These are phyloP conservation scores for Teratosphaeria nubilosa DNA, from an alignment of 2,329 filamentous ascomycete genomes.

Conservation along the genomic window DNA sequence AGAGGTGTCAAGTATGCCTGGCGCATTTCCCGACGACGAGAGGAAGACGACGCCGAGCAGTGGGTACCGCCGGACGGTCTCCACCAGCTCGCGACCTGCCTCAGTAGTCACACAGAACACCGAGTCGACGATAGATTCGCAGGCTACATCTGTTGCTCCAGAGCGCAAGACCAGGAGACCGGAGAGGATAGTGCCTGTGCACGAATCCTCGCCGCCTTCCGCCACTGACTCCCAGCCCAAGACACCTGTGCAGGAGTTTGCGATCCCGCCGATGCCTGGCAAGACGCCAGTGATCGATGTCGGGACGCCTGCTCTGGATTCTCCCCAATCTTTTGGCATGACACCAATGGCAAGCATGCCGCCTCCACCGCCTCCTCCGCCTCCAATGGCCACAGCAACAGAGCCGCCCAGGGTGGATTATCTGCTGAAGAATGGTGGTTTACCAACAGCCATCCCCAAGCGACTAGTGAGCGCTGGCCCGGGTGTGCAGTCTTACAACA, in stretches of 20 bases:
- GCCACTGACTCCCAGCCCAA: slow-evolving; percentile 35
- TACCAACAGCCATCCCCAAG: slow-evolving; percentile 61
- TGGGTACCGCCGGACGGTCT: slow-evolving; percentile 23
- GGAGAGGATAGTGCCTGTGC: slow-evolving; percentile 25
- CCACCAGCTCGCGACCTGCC: slow-evolving; percentile 25
- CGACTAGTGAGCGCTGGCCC: slow-evolving; percentile 58
- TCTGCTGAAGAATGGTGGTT: slow-evolving; percentile 76
- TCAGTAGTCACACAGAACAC: slow-evolving; percentile 31
- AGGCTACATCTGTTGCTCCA: slow-evolving; percentile 36
- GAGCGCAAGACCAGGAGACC: slow-evolving; percentile 24
- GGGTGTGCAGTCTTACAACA: slow-evolving; percentile 50
- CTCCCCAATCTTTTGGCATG: slow-evolving; percentile 24
- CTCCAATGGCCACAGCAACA: slow-evolving; percentile 54
- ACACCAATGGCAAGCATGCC: slow-evolving; percentile 17
- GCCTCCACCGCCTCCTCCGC: slow-evolving; percentile 48
- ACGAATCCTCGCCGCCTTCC: slow-evolving; percentile 31
- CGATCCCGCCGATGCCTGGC: neutral
- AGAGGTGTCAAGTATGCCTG: slow-evolving; percentile 32
- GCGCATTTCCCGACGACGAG: slow-evolving; percentile 25
- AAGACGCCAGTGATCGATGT: slow-evolving; percentile 3
- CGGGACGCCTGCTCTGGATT: slow-evolving; percentile 30
- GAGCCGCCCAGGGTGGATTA: slow-evolving; percentile 81
- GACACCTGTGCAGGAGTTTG: slow-evolving; percentile 32
- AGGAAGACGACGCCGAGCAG: slow-evolving; percentile 29
- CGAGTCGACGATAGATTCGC: slow-evolving; percentile 30